Conservation (phyloP, 2,329 filamentous ascomycete genomes). For the Fusarium cyanostomum region DNA sequence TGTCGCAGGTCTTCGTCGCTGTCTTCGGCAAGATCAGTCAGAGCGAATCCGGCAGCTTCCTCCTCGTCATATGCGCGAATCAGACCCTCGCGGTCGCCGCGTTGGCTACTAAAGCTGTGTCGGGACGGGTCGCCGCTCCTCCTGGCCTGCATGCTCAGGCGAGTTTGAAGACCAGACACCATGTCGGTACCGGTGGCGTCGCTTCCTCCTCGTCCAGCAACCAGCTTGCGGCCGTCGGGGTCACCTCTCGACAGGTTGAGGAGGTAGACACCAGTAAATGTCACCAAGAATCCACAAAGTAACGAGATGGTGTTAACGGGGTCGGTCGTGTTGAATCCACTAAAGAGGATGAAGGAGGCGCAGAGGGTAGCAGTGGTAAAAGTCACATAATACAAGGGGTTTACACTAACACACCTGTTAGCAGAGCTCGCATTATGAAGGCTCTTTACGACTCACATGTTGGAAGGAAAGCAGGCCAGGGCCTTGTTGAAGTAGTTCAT, state of each 20-base stretch:
- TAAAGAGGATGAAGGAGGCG: conserved; percentile 95
- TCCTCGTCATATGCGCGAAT: conserved; percentile 93
- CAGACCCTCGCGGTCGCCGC: conserved; percentile 79
- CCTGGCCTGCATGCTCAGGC: conserved; percentile 91
- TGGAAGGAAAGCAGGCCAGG: conserved; percentile 93
- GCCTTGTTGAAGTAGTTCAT: conserved; percentile 99
- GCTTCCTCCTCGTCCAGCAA: conserved; percentile 68
- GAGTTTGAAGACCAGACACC: conserved; percentile 87
- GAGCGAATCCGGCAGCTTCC: conserved; percentile 74
- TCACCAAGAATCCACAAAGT: conserved; percentile 91
- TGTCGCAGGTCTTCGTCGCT: conserved; percentile 68
- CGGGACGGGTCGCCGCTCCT: conserved; percentile 74
- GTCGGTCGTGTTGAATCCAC: conserved; percentile 94
- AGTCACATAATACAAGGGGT: conserved; percentile 96
- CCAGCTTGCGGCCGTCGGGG: conserved; percentile 77
- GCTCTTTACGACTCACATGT: conserved; percentile 74
- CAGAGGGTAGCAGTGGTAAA: conserved; percentile 95
- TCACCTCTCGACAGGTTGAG: conserved; percentile 95
- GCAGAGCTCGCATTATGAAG: neutral
- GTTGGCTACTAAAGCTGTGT: conserved; percentile 70
- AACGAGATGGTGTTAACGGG: conserved; percentile 92
- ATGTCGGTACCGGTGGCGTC: conserved; percentile 92
- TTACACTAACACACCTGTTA: conserved; percentile 70
- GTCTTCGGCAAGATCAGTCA: conserved; percentile 82
- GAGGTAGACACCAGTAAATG: conserved; percentile 94